Conservation (phyloP, 163 green algal genomes). For the Scenedesmus sp. region DNA sequence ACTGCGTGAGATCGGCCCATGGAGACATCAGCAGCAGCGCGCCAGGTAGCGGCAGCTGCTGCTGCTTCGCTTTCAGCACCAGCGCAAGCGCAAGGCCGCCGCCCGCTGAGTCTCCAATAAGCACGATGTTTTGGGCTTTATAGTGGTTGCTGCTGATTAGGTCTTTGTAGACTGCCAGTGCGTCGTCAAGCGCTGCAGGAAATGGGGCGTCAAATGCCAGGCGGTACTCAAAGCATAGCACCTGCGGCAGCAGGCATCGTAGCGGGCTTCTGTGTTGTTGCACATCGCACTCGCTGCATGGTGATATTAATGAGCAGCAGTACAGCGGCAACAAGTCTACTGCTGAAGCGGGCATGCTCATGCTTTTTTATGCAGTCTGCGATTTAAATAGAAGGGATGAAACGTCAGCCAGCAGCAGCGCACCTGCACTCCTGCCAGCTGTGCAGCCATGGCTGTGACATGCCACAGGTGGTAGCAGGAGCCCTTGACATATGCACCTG, state of each 20-base stretch:
- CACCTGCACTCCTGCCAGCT: neutral
- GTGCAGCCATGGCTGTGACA: neutral
- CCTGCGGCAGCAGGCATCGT: neutral
- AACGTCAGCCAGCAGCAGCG: neutral
- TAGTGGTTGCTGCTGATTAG: neutral
- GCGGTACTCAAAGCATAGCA: constrained; percentile 34
- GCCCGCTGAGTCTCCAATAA: constrained; percentile 39
- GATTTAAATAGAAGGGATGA: neutral
- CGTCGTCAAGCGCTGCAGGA: constrained; percentile 35
- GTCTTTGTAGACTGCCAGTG: constrained; percentile 10
- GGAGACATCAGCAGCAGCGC: constrained; percentile 16
- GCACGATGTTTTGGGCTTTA: neutral
- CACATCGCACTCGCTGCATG: too few species aligned
- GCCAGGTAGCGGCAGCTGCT: neutral
- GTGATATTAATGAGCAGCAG: too few species aligned
- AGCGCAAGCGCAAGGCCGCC: constrained; percentile 29
- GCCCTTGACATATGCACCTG: constrained; percentile 26
- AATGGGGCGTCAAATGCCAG: constrained; percentile 35
- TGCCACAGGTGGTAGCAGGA: constrained; percentile 25
- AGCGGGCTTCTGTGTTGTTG: neutral
- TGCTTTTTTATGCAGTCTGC: too few species aligned
- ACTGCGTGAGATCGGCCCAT: constrained; percentile 5
- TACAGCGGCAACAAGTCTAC: too few species aligned
- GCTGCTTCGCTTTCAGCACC: neutral
- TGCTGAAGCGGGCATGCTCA: too few species aligned